Evolutionary conservation across 2,329 filamentous ascomycete species (phyloP).

Genomic region (Ceratocystis cacaofunesta): DNA sequence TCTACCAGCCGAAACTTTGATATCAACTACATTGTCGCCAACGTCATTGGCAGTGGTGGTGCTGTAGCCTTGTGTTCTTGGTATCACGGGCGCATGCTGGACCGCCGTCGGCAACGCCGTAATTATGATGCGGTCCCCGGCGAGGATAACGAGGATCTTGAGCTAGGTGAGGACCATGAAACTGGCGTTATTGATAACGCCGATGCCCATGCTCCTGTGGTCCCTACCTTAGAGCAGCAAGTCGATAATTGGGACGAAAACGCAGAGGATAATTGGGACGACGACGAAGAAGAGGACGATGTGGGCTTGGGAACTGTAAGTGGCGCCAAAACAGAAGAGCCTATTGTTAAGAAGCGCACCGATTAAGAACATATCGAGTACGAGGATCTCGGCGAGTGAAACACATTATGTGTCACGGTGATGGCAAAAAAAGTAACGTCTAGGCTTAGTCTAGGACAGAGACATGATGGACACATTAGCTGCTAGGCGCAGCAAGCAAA

Average conservation of each 20-base stretch:
- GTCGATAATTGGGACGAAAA: conserved; percentile 94
- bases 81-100: conserved; percentile 94
- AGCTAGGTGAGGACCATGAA: conserved; percentile 61
- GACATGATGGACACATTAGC: not conserved
- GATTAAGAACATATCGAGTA: conserved; percentile 20
- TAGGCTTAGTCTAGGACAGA: not conserved
- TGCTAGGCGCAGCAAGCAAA: not conserved
- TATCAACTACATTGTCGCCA: conserved; percentile 73
- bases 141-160: conserved; percentile 49
- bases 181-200: conserved; percentile 39
- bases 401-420: not conserved
- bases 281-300: conserved; percentile 30
- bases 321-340: conserved; percentile 19
- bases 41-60: conserved; percentile 60
- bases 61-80: conserved; percentile 64
- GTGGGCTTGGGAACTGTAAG: conserved; percentile 19
- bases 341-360: conserved; percentile 24
- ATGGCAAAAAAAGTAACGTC: not conserved
- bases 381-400: not conserved
- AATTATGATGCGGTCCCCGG: conserved; percentile 57
- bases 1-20: conserved; percentile 62
- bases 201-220: conserved; percentile 22
- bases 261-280: conserved; percentile 42
- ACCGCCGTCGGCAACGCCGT: conserved; percentile 62
- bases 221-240: conserved; percentile 56